Evolutionary conservation across 805 yeast genomes (phyloP).

Genomic region (Candida sphagnicola): DNA sequence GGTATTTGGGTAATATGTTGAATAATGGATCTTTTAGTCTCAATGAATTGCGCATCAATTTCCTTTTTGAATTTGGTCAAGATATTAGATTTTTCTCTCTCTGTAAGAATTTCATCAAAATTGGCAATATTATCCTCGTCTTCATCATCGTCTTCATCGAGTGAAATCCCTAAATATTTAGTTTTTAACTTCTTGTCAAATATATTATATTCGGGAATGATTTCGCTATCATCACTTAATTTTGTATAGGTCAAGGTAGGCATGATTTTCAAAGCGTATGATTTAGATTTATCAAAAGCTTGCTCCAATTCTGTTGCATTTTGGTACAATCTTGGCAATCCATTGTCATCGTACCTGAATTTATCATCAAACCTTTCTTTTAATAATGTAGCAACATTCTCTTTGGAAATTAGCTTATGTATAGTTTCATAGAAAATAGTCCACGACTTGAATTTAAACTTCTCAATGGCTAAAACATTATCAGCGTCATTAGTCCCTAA

Average conservation of each 20-base stretch:
- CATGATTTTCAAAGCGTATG: constrained; percentile 50
- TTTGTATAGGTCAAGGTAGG: constrained; percentile 59
- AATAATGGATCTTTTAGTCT: constrained; percentile 83
- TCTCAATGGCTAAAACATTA: constrained; percentile 37
- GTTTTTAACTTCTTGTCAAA: constrained; percentile 21
- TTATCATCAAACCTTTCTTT: constrained; percentile 78
- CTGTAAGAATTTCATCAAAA: constrained; percentile 57
- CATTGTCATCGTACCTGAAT: constrained; percentile 80
- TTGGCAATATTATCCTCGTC: constrained; percentile 24
- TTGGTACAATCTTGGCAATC: constrained; percentile 79
- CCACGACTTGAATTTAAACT: constrained; percentile 63
- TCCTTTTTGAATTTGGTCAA: constrained; percentile 63
- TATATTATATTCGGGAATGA: constrained; percentile 56
- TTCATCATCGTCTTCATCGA: constrained; percentile 17
- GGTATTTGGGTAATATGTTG: constrained; percentile 80
- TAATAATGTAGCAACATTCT: constrained; percentile 58
- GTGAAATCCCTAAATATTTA: constrained; percentile 17
- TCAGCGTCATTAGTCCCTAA: constrained; percentile 51
- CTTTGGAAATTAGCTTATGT: constrained; percentile 62
- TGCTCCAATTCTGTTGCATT: constrained; percentile 68
- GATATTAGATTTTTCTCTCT: constrained; percentile 54
- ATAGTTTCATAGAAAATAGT: constrained; percentile 50
- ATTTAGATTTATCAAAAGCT: constrained; percentile 57
- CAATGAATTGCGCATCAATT: constrained; percentile 75
- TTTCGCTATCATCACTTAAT: constrained; percentile 47